Percentiles rank a stretch among this genome's conserved stretches.
Conservation (phyloP, 371 early-diverging fungal species). For the Smittium culicis region DNA sequence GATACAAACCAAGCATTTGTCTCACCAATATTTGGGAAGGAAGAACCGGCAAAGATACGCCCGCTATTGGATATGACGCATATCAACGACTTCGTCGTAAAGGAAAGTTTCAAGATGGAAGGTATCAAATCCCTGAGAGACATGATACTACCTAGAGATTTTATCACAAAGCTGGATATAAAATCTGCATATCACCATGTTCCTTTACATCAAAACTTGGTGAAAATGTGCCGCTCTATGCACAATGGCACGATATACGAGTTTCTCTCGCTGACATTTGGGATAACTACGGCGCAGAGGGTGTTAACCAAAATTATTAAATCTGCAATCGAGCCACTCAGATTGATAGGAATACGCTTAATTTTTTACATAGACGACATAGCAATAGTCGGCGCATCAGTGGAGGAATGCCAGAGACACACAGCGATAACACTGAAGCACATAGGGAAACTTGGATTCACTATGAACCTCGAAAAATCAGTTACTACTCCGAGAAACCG, state of each 20-base stretch:
- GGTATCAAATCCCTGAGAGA: conserved; percentile 27
- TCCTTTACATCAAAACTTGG: conserved; percentile 16
- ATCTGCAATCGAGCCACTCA: conserved; percentile 24
- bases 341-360: conserved; percentile 24
- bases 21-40: background rate
- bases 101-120: conserved; percentile 17
- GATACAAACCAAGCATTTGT: background rate
- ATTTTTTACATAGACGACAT: conserved; percentile 32
- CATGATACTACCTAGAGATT: conserved; percentile 19
- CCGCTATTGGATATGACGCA: background rate
- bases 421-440: conserved; percentile 9
- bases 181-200: conserved; percentile 32
- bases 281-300: conserved; percentile 30
- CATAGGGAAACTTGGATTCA: conserved; percentile 6
- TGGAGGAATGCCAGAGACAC: conserved; percentile 11
- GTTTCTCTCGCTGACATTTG: conserved; percentile 33
- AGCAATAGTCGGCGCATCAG: conserved; percentile 16
- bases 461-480: conserved; percentile 21
- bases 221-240: conserved; percentile 16
- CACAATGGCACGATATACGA: conserved; percentile 34
- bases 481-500: conserved; percentile 24
- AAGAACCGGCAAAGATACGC: background rate
- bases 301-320: conserved; percentile 34
- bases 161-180: conserved; percentile 25
- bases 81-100: background rate